phyloP scores from a whole-genome alignment of 352 stramenopile species.

The Aphanomyces cochlioides region DNA sequence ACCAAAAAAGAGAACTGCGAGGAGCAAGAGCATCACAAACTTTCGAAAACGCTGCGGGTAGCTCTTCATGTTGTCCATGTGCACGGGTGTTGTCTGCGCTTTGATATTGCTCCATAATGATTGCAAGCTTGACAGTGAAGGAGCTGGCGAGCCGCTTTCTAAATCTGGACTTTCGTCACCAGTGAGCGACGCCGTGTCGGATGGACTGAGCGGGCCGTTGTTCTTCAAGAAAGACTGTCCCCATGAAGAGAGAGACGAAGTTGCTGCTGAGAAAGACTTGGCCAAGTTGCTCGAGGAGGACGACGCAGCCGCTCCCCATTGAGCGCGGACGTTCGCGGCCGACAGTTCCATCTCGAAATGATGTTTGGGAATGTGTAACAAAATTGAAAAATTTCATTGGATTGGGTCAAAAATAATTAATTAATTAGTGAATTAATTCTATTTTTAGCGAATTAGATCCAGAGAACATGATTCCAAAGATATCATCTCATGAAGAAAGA shows the following conservation, averaged over 20 bases:
- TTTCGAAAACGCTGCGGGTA: constrained; percentile 59
- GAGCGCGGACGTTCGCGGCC: constrained; percentile 23
- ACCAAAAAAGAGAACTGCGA: constrained; percentile 74
- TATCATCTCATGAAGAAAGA: too few species aligned
- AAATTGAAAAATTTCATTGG: background rate
- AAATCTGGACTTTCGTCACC: constrained; percentile 11
- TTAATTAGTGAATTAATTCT: constrained; percentile 1
- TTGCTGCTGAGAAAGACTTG: constrained; percentile 29
- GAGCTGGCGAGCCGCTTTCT: constrained; percentile 9
- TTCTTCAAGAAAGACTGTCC: constrained; percentile 28
- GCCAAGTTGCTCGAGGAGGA: constrained; percentile 1
- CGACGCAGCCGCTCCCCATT: constrained; percentile 7
- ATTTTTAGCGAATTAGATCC: background rate
- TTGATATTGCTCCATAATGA: constrained; percentile 28
- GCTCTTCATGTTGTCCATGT: constrained; percentile 27
- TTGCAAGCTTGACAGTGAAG: constrained; percentile 1
- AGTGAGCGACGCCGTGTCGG: constrained; percentile 14
- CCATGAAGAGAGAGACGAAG: constrained; percentile 26
- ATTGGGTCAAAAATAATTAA: constrained; percentile 24
- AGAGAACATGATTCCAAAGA: too few species aligned
- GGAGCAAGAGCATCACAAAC: constrained; percentile 68
- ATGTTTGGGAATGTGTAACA: background rate
- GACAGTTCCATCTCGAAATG: constrained; percentile 13
- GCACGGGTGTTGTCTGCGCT: constrained; percentile 2
- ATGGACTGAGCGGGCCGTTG: constrained; percentile 3